Conservation (phyloP, 129 eudicot species). For the Artemisia annua region DNA sequence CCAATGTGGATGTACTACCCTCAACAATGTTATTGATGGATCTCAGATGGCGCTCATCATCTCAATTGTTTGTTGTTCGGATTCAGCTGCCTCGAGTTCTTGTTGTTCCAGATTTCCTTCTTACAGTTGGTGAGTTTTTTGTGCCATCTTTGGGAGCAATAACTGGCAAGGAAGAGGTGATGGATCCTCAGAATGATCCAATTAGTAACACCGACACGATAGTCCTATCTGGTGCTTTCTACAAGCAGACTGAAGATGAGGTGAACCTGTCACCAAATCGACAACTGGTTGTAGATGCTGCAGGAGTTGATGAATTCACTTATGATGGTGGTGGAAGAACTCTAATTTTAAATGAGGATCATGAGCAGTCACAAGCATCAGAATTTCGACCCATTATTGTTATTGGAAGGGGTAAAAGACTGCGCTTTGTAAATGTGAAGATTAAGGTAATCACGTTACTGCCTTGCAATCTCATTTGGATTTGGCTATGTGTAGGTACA, state of each 20-base stretch:
- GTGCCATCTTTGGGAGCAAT: conserved; percentile 87
- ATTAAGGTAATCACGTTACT: conserved; percentile 62
- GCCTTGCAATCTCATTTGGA: conserved; percentile 18
- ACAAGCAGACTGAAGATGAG: conserved; percentile 76
- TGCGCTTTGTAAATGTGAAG: conserved; percentile 81
- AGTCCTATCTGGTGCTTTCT: conserved; percentile 51
- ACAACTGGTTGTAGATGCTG: conserved; percentile 77
- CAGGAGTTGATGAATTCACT: conserved; percentile 74
- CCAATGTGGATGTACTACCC: conserved; percentile 49
- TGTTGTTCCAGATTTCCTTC: conserved; percentile 96
- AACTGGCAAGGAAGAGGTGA: conserved; percentile 90
- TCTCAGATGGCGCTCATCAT: conserved; percentile 73
- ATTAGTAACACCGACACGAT: conserved; percentile 54
- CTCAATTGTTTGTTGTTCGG: conserved; percentile 79
- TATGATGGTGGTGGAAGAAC: conserved; percentile 94
- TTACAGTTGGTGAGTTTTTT: conserved; percentile 86
- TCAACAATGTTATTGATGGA: conserved; percentile 94
- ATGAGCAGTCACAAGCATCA: conserved; percentile 49
- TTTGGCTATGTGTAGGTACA: conserved; percentile 12
- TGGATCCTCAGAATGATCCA: conserved; percentile 95
- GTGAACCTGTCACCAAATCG: conserved; percentile 65
- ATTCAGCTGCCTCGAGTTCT: conserved; percentile 91
- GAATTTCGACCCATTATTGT: conserved; percentile 72
- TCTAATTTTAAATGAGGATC: conserved; percentile 51
- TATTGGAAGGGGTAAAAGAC: conserved; percentile 82